Conservation (phyloP, 257 asterid genomes). For the Jacaranda copaia region DNA sequence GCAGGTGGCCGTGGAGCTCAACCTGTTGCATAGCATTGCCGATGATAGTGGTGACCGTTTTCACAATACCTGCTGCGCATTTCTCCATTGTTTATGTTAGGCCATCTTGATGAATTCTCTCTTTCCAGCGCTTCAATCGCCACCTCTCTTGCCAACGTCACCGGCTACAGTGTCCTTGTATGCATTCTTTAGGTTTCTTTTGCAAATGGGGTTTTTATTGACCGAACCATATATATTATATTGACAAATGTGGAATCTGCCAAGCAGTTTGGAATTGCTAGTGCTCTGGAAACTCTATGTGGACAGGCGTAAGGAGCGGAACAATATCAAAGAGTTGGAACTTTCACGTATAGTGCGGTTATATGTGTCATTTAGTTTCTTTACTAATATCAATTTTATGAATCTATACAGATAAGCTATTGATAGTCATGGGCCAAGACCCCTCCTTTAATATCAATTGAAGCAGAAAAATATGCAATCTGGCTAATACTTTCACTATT, state of each 20-base stretch:
- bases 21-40: conserved; percentile 49
- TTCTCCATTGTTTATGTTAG: conserved; percentile 53
- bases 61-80: conserved; percentile 46
- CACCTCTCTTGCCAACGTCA: conserved; percentile 42
- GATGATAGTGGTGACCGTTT: conserved; percentile 47
- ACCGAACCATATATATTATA: too few species aligned
- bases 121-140: conserved; percentile 51
- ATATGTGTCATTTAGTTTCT: conserved; percentile 27
- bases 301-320: conserved; percentile 7
- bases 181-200: conserved; percentile 4
- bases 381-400: conserved; percentile 38
- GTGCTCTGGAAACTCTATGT: conserved; percentile 8
- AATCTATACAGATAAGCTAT: conserved; percentile 35
- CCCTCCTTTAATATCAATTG: conserved; percentile 29
- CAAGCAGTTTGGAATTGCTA: not conserved
- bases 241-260: too few species aligned
- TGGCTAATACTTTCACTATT: conserved; percentile 40
- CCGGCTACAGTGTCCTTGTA: conserved; percentile 46
- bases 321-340: conserved; percentile 30
- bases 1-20: conserved; percentile 41
- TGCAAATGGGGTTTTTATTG: too few species aligned
- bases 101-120: conserved; percentile 50
- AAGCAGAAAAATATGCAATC: conserved; percentile 33
- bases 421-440: conserved; percentile 39
- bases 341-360: conserved; percentile 33